Base-by-base conservation (phyloP, 345 rosid genomes). In the Gossypium rotundifolium region DNA sequence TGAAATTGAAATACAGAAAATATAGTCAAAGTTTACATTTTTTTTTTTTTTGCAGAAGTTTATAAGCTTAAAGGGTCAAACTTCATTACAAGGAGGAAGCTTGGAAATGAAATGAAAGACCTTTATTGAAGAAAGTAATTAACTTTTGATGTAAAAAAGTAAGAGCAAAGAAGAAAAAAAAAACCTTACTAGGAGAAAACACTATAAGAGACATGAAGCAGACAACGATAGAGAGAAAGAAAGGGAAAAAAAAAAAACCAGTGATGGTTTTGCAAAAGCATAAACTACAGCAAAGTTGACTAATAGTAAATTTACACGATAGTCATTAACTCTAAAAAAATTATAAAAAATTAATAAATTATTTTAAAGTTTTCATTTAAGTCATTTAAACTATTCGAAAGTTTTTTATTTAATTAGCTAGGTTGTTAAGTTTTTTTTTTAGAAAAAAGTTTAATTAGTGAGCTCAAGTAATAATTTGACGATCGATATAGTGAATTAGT, bases 291-390 rank as follows among this genome's bases (percentile, higher is more conserved):
- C 0, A 3, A 27, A 27, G 29, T 3, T 4, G 0, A 5, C 1
- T 4, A 5, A 4, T 33, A 33, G 0, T 33, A 33, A 5, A 5
- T 5, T 33, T 33, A 33, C 0, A 33, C 1, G 0, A 1, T 5
- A 33, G 1, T 1, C 0, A 33, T 0, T 5, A 0, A 33, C 5
- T 0, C 5, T 33, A 0, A 33, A 33, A 33, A 33, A 33, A 0
- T 33, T 33, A 33, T 0, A 33, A 33, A 29, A 33, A 0, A 0
- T 33, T 0, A 33, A 5, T 5, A 0, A 33, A 33, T 0, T 29
- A 0, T 29, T 29, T 0, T 29, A 33, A 33, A 33, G 0, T 33
- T 33, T 33, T 0, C 0, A 5, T 33, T 5, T 33, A 33, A 33
- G 1, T 33, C 40, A 5, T 0, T 0, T 4, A 1, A 33, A 33